Evolutionary conservation across 2,329 filamentous ascomycete species (phyloP).

Genomic region (Cytospora piceae): DNA sequence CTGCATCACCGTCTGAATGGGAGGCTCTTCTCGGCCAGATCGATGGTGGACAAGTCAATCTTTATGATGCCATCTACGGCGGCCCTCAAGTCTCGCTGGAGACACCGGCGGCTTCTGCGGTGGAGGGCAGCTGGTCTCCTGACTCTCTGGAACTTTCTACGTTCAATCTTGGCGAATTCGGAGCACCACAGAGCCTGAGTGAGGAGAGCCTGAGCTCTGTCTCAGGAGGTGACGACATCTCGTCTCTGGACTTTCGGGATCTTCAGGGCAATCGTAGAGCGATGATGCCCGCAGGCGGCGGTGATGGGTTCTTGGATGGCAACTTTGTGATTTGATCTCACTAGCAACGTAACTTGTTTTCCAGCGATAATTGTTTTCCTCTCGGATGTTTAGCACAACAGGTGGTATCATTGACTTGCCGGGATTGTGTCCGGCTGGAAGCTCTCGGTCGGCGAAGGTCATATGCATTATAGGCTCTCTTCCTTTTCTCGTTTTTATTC

Average conservation of each 20-base stretch:
- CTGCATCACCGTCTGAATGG: constrained; percentile 70
- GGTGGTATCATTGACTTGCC: neutral
- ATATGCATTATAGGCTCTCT: neutral
- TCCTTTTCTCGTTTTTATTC: neutral
- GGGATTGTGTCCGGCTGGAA: neutral
- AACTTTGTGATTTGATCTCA: constrained; percentile 42
- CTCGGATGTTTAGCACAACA: neutral
- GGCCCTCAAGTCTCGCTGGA: constrained; percentile 57
- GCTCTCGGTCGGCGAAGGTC: neutral
- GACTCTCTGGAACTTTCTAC: constrained; percentile 59
- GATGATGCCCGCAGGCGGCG: constrained; percentile 17
- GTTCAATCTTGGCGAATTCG: constrained; percentile 56
- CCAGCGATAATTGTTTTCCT: neutral
- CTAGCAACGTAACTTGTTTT: neutral
- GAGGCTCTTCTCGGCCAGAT: constrained; percentile 79
- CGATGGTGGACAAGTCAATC: constrained; percentile 78
- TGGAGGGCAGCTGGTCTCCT: constrained; percentile 52
- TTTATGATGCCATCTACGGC: constrained; percentile 83
- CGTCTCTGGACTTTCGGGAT: constrained; percentile 48
- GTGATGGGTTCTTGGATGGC: constrained; percentile 42
- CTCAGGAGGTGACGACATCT: constrained; percentile 50
- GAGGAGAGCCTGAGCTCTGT: constrained; percentile 60
- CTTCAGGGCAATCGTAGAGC: constrained; percentile 19
- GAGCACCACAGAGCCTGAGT: constrained; percentile 52
- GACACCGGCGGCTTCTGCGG: constrained; percentile 44